These are phyloP conservation scores for Lactarius hengduanensis DNA, from an alignment of 768 basidiomycete genomes.

Conservation along the genomic window DNA sequence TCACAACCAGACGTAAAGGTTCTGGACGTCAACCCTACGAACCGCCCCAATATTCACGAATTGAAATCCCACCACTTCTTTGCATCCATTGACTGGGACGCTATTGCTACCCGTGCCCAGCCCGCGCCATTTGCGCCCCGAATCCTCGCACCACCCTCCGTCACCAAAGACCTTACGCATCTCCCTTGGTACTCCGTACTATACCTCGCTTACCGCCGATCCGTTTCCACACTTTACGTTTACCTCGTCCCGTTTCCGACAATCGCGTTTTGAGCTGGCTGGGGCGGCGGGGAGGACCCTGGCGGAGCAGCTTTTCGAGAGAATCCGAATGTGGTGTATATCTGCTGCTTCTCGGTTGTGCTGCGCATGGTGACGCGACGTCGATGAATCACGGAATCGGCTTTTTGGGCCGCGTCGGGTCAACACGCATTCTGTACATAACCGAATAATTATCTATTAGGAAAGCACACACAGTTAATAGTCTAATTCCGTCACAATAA, in stretches of 20 bases:
- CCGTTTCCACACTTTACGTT: slow-evolving; percentile 20
- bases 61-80: slow-evolving; percentile 28
- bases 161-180: slow-evolving; percentile 25
- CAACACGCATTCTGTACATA: not conserved
- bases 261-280: not conserved
- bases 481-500: not conserved
- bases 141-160: slow-evolving; percentile 4
- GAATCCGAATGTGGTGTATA: slow-evolving; percentile 13
- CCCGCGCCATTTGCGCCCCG: slow-evolving; percentile 21
- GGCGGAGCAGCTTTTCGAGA: not conserved
- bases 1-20: slow-evolving; percentile 4
- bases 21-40: slow-evolving; percentile 17
- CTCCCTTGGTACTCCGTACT: slow-evolving; percentile 19
- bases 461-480: not conserved
- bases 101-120: slow-evolving; percentile 10
- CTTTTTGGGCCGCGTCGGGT: not conserved
- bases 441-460: not conserved
- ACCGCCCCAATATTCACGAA: slow-evolving; percentile 20
- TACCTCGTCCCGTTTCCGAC: slow-evolving; percentile 11
- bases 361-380: slow-evolving; percentile 2
- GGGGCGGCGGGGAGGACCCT: not conserved
- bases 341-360: slow-evolving; percentile 12
- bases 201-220: slow-evolving; percentile 6
- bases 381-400: not conserved
- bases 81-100: slow-evolving; percentile 24